These are phyloP conservation scores for Ceratocystis lukuohia DNA, from an alignment of 2,329 filamentous ascomycete species.

Conservation along the genomic window DNA sequence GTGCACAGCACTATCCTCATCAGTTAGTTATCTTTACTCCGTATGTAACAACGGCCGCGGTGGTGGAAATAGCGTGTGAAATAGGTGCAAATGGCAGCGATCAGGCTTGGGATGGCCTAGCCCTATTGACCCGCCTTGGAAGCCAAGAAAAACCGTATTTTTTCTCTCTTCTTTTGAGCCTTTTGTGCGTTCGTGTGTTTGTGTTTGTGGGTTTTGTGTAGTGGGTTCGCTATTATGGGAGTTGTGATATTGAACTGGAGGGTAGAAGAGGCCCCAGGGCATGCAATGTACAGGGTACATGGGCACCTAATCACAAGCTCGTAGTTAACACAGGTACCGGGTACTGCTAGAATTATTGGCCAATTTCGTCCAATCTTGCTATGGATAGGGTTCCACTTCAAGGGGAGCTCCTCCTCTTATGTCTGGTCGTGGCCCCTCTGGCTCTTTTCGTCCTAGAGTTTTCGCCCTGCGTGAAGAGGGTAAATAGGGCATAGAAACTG, in stretches of 20 bases:
- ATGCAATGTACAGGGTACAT: not conserved
- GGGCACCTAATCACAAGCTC: not conserved
- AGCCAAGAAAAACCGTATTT: not conserved
- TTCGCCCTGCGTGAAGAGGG: no score
- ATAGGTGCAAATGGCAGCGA: no score
- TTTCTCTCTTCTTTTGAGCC: not conserved
- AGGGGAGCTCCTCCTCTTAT: not conserved
- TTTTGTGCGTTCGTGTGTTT: slow-evolving; percentile 3
- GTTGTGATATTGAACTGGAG: not conserved
- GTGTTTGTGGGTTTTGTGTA: not conserved
- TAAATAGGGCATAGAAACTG: not conserved
- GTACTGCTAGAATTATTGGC: not conserved
- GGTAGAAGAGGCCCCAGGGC: not conserved
- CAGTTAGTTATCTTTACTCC: no score
- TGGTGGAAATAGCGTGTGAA: no score
- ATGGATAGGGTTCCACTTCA: not conserved
- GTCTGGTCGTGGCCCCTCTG: not conserved
- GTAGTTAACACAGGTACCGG: not conserved
- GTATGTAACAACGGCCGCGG: no score
- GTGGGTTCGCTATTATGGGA: not conserved
- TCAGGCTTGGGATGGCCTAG: no score
- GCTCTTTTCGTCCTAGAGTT: not conserved
- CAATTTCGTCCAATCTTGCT: not conserved
- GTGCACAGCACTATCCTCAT: no score
- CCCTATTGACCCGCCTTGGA: no score